Evolutionary conservation across 2,329 filamentous ascomycete species (phyloP), one percentile per base, ranked within the genome.

Genomic region (Aureobasidium pullulans): DNA sequence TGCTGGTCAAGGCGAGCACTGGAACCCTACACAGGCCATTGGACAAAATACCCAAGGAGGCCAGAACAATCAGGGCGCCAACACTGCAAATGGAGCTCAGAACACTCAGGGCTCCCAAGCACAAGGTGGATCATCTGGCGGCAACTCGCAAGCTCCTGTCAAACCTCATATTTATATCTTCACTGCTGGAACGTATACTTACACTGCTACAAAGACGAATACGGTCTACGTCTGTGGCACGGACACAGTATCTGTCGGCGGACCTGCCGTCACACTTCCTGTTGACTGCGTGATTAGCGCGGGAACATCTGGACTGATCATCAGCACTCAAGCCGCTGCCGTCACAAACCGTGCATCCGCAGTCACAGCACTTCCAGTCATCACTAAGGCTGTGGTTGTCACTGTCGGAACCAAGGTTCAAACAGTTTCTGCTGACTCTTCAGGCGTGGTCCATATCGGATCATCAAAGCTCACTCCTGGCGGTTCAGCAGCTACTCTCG

Each of bases 401-500:
- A 52, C 44, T 6, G 43, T 49, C 9, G 48, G 39, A 6, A 29
- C 34, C 23, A 42, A 54, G 39, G 60, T 63, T 7, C 62, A 60
- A 56, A 62, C 46, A 10, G 43, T 56, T 1, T 29, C 52, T 6
- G n/a, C 28, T 16, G 57, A 42, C 6, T n/a, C 57, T n/a, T 23
- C 36, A 32, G 57, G 57, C 4, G 37, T 61, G n/a, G 60, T 60
- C 19, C 46, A 63, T 2, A 54, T 67, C 29, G 65, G 62, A 15
- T 59, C 60, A 11, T 53, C 62, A 19, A 66, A 61, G n/a, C 50
- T 61, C 15, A 57, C 48, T 16, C 28, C 48, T 6, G 62, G 63
- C 6, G 64, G 64, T 7, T 44, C 62, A 2, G 56, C 62, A 10
- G 57, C 63, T 29, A 64, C 62, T 2, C 57, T 68, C 9, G 37